These are phyloP conservation scores for Phytophthora litchii DNA, from an alignment of 352 stramenopile species.

Conservation along the genomic window DNA sequence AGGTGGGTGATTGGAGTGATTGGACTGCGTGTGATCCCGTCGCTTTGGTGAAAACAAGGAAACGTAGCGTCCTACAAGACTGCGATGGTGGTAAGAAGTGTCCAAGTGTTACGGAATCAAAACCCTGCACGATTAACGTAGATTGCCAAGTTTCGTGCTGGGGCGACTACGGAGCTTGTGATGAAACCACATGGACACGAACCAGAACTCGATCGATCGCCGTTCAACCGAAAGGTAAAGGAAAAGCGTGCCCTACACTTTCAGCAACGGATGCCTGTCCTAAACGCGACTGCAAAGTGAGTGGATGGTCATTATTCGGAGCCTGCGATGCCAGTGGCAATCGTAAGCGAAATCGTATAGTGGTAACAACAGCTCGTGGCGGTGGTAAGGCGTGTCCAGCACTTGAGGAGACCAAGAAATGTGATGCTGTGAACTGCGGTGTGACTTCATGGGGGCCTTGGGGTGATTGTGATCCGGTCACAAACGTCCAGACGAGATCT, in stretches of 20 bases:
- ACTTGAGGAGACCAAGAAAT: conserved; percentile 49
- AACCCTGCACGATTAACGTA: conserved; percentile 37
- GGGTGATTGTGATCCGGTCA: conserved; percentile 43
- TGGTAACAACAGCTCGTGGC: conserved; percentile 32
- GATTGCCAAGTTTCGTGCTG: conserved; percentile 63
- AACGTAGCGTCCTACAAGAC: conserved; percentile 33
- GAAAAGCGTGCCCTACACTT: conserved; percentile 47
- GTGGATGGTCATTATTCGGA: conserved; percentile 53
- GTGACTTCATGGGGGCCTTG: conserved; percentile 56
- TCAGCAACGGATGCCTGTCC: conserved; percentile 42
- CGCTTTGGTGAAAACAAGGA: conserved; percentile 42
- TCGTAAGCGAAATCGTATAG: conserved; percentile 45
- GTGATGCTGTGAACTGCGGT: conserved; percentile 56
- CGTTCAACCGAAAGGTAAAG: conserved; percentile 40
- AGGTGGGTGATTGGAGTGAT: conserved; percentile 46
- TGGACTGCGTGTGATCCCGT: conserved; percentile 47
- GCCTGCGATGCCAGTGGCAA: conserved; percentile 44
- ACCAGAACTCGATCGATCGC: conserved; percentile 44
- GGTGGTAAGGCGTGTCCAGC: conserved; percentile 50
- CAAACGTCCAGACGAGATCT: conserved; percentile 40
- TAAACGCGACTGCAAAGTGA: conserved; percentile 54
- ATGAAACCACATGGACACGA: conserved; percentile 33
- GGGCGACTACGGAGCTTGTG: conserved; percentile 44
- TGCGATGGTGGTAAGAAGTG: conserved; percentile 52
- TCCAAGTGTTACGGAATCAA: conserved; percentile 35